Evolutionary conservation across 148 eudicot species (phyloP).

Genomic region (Amaranthus palmeri): DNA sequence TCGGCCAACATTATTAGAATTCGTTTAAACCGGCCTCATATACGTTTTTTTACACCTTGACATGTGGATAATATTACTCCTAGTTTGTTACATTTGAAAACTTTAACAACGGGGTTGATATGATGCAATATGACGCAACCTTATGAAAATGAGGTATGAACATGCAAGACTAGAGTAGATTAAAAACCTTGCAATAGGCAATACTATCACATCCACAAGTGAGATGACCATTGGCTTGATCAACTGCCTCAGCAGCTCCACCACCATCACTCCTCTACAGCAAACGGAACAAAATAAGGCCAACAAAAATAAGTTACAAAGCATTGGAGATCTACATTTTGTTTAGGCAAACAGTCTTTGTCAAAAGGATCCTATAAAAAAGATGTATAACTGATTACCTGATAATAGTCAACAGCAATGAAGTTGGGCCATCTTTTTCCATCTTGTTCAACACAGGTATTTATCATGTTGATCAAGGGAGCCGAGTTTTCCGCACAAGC

Average conservation of each 20-base stretch:
- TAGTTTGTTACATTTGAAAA: no score
- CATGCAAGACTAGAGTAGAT: not conserved
- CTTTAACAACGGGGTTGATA: no score
- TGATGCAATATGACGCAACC: not conserved
- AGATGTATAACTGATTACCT: slow-evolving; percentile 32
- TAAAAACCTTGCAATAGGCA: slow-evolving; percentile 85
- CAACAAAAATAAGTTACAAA: not conserved
- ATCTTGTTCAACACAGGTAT: slow-evolving; percentile 57
- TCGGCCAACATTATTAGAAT: no score
- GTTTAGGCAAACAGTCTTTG: not conserved
- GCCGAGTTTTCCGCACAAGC: slow-evolving; percentile 82
- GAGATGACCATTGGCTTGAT: slow-evolving; percentile 80
- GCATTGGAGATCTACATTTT: not conserved
- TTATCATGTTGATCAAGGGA: slow-evolving; percentile 52
- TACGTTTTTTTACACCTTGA: no score
- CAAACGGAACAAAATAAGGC: slow-evolving; percentile 5
- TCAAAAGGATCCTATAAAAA: not conserved
- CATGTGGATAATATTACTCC: no score
- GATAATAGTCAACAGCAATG: slow-evolving; percentile 88
- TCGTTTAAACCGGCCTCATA: no score
- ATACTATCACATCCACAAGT: slow-evolving; percentile 77
- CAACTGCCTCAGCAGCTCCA: slow-evolving; percentile 92
- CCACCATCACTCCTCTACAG: slow-evolving; percentile 88
- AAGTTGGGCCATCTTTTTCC: slow-evolving; percentile 92
- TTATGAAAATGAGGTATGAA: not conserved